These are phyloP conservation scores for Malassezia nana DNA, from an alignment of 1,284 basidiomycete genomes.

Conservation along the genomic window DNA sequence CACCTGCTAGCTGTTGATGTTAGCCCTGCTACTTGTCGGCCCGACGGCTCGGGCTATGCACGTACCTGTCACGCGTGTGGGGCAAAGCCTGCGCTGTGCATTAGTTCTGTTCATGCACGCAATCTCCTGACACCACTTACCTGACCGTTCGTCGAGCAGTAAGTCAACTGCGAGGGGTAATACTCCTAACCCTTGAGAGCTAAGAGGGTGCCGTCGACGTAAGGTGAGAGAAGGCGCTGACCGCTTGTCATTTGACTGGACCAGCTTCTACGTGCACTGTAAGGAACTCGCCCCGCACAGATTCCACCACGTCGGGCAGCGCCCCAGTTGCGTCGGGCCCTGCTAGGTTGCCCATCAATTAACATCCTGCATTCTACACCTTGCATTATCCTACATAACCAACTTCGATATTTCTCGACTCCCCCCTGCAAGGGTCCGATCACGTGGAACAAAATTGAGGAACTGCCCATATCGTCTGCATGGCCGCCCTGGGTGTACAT, in stretches of 20 bases:
- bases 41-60: background rate
- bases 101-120: background rate
- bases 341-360: background rate
- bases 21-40: background rate
- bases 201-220: constrained; percentile 1
- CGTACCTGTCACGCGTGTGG: background rate
- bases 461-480: background rate
- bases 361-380: constrained; percentile 1
- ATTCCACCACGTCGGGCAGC: background rate
- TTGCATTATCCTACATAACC: constrained; percentile 5
- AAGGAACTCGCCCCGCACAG: constrained; percentile 3
- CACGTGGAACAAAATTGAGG: background rate
- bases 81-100: background rate
- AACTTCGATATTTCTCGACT: constrained; percentile 3
- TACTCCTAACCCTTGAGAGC: background rate
- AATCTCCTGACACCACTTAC: background rate
- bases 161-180: constrained; percentile 1
- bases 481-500: too few species aligned
- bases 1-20: constrained; percentile 1
- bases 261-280: background rate
- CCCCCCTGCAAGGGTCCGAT: background rate
- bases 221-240: background rate
- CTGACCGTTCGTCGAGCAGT: constrained; percentile 4
- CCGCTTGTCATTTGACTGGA: background rate
- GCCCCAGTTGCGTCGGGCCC: too few species aligned